These are phyloP conservation scores for Chalciporus pseudorubinellus DNA, from an alignment of 768 basidiomycete species.

Conservation along the genomic window DNA sequence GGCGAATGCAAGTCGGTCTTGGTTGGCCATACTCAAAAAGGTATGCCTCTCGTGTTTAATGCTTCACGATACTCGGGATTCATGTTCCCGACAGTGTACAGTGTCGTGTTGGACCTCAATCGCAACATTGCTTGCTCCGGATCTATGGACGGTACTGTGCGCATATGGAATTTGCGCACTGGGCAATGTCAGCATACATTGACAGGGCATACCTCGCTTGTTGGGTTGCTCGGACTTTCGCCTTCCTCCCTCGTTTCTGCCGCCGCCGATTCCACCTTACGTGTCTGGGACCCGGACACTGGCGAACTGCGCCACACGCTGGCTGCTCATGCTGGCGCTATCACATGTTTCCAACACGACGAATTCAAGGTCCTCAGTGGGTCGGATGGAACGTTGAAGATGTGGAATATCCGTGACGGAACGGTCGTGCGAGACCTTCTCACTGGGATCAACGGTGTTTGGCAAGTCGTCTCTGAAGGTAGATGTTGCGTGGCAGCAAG, in stretches of 20 bases:
- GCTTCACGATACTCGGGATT: background rate
- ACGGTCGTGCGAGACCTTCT: slow-evolving; percentile 83
- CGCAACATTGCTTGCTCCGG: slow-evolving; percentile 94
- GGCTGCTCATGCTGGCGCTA: slow-evolving; percentile 92
- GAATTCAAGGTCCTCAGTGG: slow-evolving; percentile 96
- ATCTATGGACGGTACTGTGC: slow-evolving; percentile 97
- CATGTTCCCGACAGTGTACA: slow-evolving; percentile 66
- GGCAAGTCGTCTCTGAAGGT: slow-evolving; percentile 96
- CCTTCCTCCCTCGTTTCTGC: slow-evolving; percentile 91
- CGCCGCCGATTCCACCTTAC: slow-evolving; percentile 92
- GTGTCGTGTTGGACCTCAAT: slow-evolving; percentile 83
- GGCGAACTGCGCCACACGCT: slow-evolving; percentile 80
- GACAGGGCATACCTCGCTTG: slow-evolving; percentile 90
- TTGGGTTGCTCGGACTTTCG: slow-evolving; percentile 88
- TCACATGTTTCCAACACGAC: slow-evolving; percentile 98
- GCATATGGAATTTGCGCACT: slow-evolving; percentile 85
- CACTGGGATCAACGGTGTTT: slow-evolving; percentile 90
- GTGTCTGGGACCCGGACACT: slow-evolving; percentile 89
- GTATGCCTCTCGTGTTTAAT: slow-evolving; percentile 37
- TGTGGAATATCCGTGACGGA: slow-evolving; percentile 95
- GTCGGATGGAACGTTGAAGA: slow-evolving; percentile 93
- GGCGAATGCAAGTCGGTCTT: slow-evolving; percentile 80
- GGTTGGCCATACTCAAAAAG: slow-evolving; percentile 90
- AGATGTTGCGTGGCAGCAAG: slow-evolving; percentile 94
- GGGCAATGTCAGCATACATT: slow-evolving; percentile 80